Base-by-base conservation (phyloP, 176 grass and related monocot genomes). In the Oryza punctata region DNA sequence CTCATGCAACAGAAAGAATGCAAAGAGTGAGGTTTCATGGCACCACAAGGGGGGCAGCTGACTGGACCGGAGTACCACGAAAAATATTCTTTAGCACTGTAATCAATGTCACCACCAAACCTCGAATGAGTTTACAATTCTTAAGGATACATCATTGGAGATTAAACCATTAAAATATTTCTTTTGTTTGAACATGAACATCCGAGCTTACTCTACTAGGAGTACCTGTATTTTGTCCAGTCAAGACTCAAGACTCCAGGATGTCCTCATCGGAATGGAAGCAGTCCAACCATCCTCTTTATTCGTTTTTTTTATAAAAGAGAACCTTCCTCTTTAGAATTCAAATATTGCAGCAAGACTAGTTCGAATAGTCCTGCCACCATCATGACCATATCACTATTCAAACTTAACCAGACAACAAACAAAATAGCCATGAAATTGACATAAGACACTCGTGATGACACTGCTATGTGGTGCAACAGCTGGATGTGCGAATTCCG, bases 81-180 rank as follows among this genome's bases (percentile, higher is more conserved):
- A 24, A 32, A 13, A 24, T 72, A 30, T 67, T 57, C 47, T 69
- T 69, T 26, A 70, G 50, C 64, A 19, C 14, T 43, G 52, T 41
- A 25, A 83, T 65, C 79, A 40, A 49, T 29, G 12, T 14, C 57
- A 44, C 41, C 38, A 40, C 80, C 54, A 73, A 63, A 72, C 79
- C 52, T 5, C 12, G 6, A 28, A 33, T 12, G 57, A 49, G 18
- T n/a, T 66, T 16, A 88, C 67, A 59, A 63, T 61, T 63, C 19
- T 69, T 69, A 76, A 74, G 63, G 71, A 69, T 13, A 64, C 65
- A 72, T 67, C 73, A 5, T 83, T 21, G 38, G 73, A 70, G 28
- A 70, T 68, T 23, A 70, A 47, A 43, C 18, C 40, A 33, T 8
- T 69, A 35, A 46, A 45, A 61, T 2, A 24, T 1, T 23, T 15